Percentiles rank a stretch among this genome's conserved stretches.
phyloP scores from a whole-genome alignment of 345 rosid genomes.

The Bruguiera sexangula region DNA sequence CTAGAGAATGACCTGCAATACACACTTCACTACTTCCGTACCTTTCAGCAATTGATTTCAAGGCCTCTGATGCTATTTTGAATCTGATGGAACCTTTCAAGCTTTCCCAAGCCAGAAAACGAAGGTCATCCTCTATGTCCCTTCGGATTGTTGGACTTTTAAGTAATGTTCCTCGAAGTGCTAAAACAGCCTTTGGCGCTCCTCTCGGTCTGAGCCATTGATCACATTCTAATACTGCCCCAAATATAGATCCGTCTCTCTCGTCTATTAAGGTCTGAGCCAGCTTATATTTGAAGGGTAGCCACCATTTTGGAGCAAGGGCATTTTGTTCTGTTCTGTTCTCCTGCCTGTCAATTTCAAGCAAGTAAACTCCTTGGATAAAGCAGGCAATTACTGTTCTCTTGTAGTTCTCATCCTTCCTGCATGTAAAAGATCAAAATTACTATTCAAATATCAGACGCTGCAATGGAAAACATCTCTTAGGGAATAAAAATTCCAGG shows the following conservation, averaged over 20 bases:
- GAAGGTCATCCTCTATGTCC: conserved; percentile 88
- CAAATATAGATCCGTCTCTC: conserved; percentile 84
- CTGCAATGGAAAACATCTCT: background rate
- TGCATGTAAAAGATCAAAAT: conserved; percentile 16
- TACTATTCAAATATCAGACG: conserved; percentile 1
- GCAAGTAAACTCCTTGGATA: conserved; percentile 90
- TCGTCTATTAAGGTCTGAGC: conserved; percentile 64
- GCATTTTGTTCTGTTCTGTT: conserved; percentile 54
- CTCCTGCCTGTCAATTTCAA: conserved; percentile 91
- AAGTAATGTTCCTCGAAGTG: conserved; percentile 78
- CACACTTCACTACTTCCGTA: conserved; percentile 80
- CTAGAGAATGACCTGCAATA: conserved; percentile 87
- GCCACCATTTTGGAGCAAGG: conserved; percentile 96
- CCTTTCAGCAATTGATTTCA: conserved; percentile 58
- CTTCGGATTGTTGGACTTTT: conserved; percentile 76
- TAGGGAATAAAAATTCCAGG: too few relatives aligned
- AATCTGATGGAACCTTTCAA: conserved; percentile 90
- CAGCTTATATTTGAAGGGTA: conserved; percentile 82
- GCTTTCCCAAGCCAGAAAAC: conserved; percentile 94
- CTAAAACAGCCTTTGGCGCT: conserved; percentile 82
- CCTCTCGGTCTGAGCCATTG: conserved; percentile 83
- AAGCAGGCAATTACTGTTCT: conserved; percentile 88
- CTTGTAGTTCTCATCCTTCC: conserved; percentile 92
- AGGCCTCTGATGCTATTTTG: conserved; percentile 56
- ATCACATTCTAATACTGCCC: conserved; percentile 90